Percentiles rank a stretch among this genome's conserved stretches.
Conservation (phyloP, 140 eudicot species). For the Senecio squalidus region DNA sequence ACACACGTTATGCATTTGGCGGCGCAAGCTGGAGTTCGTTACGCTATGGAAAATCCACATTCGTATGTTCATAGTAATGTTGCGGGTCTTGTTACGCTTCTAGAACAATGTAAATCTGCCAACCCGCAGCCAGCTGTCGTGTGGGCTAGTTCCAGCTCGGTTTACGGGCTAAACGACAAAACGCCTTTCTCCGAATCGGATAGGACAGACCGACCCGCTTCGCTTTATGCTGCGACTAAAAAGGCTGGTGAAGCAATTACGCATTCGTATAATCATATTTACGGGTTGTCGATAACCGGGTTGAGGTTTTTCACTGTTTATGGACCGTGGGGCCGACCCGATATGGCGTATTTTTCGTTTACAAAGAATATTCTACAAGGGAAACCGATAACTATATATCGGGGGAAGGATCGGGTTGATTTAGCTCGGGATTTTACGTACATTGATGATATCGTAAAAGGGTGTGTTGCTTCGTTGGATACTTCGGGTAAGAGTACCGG, state of each 20-base stretch:
- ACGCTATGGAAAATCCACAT: slow-evolving; percentile 39
- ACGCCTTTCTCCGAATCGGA: slow-evolving; percentile 38
- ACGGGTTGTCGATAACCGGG: slow-evolving; percentile 43
- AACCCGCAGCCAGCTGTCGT: slow-evolving; percentile 42
- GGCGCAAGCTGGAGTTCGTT: slow-evolving; percentile 45
- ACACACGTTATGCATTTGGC: slow-evolving; percentile 42
- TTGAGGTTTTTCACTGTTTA: slow-evolving; percentile 43
- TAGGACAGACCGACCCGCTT: slow-evolving; percentile 37
- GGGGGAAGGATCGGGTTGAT: slow-evolving; percentile 34
- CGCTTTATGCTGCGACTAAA: slow-evolving; percentile 40
- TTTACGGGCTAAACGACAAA: slow-evolving; percentile 37
- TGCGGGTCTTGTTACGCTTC: slow-evolving; percentile 34
- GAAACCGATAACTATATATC: slow-evolving; percentile 29
- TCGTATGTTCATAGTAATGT: slow-evolving; percentile 39
- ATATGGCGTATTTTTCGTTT: slow-evolving; percentile 42
- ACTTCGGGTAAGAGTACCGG: slow-evolving; percentile 41
- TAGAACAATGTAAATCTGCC: slow-evolving; percentile 33
- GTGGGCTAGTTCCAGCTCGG: slow-evolving; percentile 44
- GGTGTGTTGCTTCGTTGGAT: slow-evolving; percentile 42
- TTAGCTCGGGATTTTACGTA: slow-evolving; percentile 43
- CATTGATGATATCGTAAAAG: slow-evolving; percentile 40
- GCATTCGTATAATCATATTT: slow-evolving; percentile 33
- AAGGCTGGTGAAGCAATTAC: slow-evolving; percentile 44
- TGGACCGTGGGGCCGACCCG: slow-evolving; percentile 49
- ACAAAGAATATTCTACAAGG: slow-evolving; percentile 27